A percentile compares a stretch with the other conserved stretches of the same genome.
Conservation (phyloP, 306 rosid genomes). For the Trifolium fragiferum region DNA sequence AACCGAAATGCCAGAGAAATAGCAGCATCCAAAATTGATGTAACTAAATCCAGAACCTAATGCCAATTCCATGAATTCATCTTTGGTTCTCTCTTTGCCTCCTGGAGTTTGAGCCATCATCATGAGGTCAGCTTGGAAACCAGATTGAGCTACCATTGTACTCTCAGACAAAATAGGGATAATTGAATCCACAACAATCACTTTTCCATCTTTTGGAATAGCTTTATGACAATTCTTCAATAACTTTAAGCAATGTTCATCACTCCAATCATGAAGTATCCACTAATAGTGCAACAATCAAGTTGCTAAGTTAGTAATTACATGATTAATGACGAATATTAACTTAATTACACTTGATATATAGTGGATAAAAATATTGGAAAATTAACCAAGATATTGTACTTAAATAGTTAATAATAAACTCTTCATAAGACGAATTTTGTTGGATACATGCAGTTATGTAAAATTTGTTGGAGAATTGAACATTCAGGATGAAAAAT, state of each 20-base stretch:
- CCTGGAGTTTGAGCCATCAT: conserved; percentile 52
- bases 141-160: not conserved
- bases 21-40: conserved; percentile 19
- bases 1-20: conserved; percentile 26
- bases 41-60: conserved; percentile 38
- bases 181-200: conserved; percentile 46
- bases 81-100: conserved; percentile 48
- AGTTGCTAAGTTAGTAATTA: not conserved
- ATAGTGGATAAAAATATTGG: no score
- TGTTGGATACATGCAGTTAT: no score
- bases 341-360: no score
- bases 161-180: conserved; percentile 23
- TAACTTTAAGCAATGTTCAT: conserved; percentile 44
- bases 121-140: conserved; percentile 34
- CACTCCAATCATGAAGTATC: conserved; percentile 55
- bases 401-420: no score
- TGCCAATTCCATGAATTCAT: conserved; percentile 45
- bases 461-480: no score
- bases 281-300: conserved; percentile 21
- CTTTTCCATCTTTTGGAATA: conserved; percentile 45
- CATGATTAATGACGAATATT: no score
- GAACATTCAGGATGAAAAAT: no score
- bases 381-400: no score
- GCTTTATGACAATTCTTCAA: conserved; percentile 49
- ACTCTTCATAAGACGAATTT: no score